A percentile compares a stretch with the other conserved stretches of the same genome.
Conservation (phyloP, 1,284 basidiomycete genomes). For the Phylloboletellus chloephorus region DNA sequence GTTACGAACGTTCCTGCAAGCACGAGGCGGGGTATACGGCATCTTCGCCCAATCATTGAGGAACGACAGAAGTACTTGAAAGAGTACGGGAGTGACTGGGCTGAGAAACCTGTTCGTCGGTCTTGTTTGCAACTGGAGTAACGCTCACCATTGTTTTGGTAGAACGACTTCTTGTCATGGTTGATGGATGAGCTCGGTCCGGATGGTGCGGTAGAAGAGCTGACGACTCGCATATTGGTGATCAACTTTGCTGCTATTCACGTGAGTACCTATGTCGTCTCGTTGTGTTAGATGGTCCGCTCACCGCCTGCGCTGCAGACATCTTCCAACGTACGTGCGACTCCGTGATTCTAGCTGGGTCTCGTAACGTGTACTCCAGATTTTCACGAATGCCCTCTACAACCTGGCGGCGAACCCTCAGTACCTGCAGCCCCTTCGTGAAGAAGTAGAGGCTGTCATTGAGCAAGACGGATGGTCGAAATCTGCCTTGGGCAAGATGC, state of each 20-base stretch:
- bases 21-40: conserved; percentile 16
- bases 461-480: conserved; percentile 40
- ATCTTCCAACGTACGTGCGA: conserved; percentile 12
- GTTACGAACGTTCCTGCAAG: conserved; percentile 22
- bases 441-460: conserved; percentile 38
- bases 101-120: conserved; percentile 34
- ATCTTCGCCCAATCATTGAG: conserved; percentile 33
- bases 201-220: conserved; percentile 24
- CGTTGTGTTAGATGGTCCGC: background rate
- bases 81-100: conserved; percentile 34
- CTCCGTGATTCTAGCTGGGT: background rate
- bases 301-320: conserved; percentile 3
- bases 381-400: conserved; percentile 34
- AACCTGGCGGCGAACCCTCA: conserved; percentile 35
- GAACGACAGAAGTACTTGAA: conserved; percentile 31
- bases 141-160: background rate
- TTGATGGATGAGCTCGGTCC: conserved; percentile 36
- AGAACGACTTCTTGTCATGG: conserved; percentile 42
- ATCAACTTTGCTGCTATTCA: conserved; percentile 40
- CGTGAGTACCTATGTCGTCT: conserved; percentile 1
- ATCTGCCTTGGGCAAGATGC: conserved; percentile 35
- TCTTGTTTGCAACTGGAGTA: background rate
- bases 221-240: conserved; percentile 32
- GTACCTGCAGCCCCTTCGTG: conserved; percentile 35
- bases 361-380: conserved; percentile 8